Base-by-base conservation (phyloP, 495 filamentous ascomycete genomes). In the Aspergillus baeticus region DNA sequence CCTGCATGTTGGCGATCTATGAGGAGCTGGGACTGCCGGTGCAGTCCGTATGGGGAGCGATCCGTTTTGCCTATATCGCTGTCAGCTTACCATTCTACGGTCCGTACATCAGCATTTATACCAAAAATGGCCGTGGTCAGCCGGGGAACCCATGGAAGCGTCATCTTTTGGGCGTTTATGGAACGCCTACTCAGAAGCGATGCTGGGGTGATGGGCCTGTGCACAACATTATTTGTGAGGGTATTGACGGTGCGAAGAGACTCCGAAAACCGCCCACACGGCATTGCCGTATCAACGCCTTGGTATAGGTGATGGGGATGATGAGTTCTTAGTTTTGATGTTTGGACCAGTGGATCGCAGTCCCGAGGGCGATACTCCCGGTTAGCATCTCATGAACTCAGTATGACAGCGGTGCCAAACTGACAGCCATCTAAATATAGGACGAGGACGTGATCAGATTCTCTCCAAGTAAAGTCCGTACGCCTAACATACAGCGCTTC, bases 311-410 rank as follows among this genome's bases (percentile, higher is more conserved):
- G 47, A 51, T 37, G 47, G 47, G 6, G 21, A 51, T 21, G 47
- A 51, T 20, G 47, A 51, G 31, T 35, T 51, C 31, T 18, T 51
- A 20, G 47, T 51, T 8, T 51, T 33, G 5, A 34, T 51, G 47
- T 51, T 51, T 20, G 47, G 47, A 21, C 47, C 47, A n/a, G 10
- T 51, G 29, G 31, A 51, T 51, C 47, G 47, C 29, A 20, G 37
- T 21, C 11, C n/a, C 8, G 13, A 37, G 3, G 47, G 47, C 31
- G 20, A 36, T 21, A 13, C 39, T 43, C 39, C 39, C n/a, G 10
- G 39, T 43, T 10, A 21, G 39, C 22, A 21, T 6, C n/a, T n/a
- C n/a, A n/a, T n/a, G n/a, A n/a, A n/a, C n/a, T n/a, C n/a, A n/a
- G n/a, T n/a, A n/a, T n/a, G n/a, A n/a, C n/a, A n/a, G n/a, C n/a